Evolutionary conservation across 768 basidiomycete genomes (phyloP), one percentile per base, ranked within the genome.

Genomic region (Xerocomus potaroensis): DNA sequence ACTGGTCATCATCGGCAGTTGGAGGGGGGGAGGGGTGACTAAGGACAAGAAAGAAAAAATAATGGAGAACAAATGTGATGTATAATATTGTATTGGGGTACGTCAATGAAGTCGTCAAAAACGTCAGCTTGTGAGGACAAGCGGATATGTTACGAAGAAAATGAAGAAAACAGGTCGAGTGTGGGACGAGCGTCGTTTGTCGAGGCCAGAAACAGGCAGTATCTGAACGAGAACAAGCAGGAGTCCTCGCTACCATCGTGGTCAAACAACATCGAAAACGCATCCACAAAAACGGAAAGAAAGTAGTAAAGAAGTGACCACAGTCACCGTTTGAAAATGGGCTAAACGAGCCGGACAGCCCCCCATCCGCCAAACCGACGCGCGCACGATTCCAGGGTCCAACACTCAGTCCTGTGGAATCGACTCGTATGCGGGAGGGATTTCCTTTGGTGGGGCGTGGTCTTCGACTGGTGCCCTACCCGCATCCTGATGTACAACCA

Each of bases 381-480:
- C n/a, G n/a, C n/a, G n/a, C n/a, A n/a, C n/a, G n/a, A n/a, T n/a
- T n/a, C n/a, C n/a, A n/a, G n/a, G n/a, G n/a, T n/a, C n/a, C n/a
- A n/a, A 11, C 33, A 32, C 29, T 53, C 47, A 59, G 23, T 59
- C 54, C 14, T 41, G 55, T 23, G 30, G 53, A 32, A 64, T 64
- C 11, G 63, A 64, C 0, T 64, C 63, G 40, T 64, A 64, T 2
- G 63, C 22, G 10, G 63, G 63, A 0, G 63, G 63, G 16, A 64
- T 61, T 45, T 64, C 63, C 21, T 49, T 57, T 4, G 57, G 63
- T 12, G 50, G 42, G 2, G 16, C 19, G 16, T 43, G 53, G 26
- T 57, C 55, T 7, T 53, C 58, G 44, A 29, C 34, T 4, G 58
- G 58, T 0, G 61, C 63, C 35, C 59, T 33, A 5, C 63, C 63